Evolutionary conservation across 2,329 filamentous ascomycete species (phyloP).

Genomic region (Scedosporium dehoogii): DNA sequence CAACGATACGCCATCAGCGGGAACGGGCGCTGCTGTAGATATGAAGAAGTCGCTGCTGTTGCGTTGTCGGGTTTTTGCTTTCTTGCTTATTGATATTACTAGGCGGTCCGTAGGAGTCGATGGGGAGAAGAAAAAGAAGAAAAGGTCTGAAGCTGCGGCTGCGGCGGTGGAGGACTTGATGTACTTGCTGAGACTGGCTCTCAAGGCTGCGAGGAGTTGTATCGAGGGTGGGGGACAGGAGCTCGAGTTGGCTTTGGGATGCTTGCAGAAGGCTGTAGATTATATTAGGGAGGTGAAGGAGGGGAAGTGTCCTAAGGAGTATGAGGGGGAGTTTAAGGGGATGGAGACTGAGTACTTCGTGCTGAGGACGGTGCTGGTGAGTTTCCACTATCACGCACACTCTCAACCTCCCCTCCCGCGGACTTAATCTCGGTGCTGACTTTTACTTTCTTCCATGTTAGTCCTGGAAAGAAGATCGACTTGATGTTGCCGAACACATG

Average conservation of each 20-base stretch:
- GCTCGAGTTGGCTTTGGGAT: slow-evolving; percentile 45
- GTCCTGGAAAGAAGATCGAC: slow-evolving; percentile 64
- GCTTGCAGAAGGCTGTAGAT: slow-evolving; percentile 54
- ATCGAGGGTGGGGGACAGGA: slow-evolving; percentile 36
- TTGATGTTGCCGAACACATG: slow-evolving; percentile 72
- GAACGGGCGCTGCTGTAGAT: slow-evolving; percentile 12
- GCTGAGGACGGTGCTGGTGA: slow-evolving; percentile 56
- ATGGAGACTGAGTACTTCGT: slow-evolving; percentile 54
- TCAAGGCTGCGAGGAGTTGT: slow-evolving; percentile 47
- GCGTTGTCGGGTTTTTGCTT: slow-evolving; percentile 46
- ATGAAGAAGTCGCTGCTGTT: slow-evolving; percentile 22
- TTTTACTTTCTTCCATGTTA: slow-evolving; percentile 25
- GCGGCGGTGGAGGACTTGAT: slow-evolving; percentile 28
- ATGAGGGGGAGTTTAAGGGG: not conserved
- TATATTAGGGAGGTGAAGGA: slow-evolving; percentile 27
- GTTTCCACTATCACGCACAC: not conserved
- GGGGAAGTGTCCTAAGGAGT: not conserved
- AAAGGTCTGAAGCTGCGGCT: slow-evolving; percentile 6
- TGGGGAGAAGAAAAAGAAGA: slow-evolving; percentile 9
- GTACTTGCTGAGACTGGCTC: slow-evolving; percentile 54
- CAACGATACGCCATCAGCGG: slow-evolving; percentile 1
- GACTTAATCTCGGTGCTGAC: not conserved
- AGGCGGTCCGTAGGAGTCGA: slow-evolving; percentile 19
- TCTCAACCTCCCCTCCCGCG: no score
- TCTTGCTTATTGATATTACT: slow-evolving; percentile 55